These are phyloP conservation scores for Chaetomium tenue DNA, from an alignment of 495 filamentous ascomycete species.

Conservation along the genomic window DNA sequence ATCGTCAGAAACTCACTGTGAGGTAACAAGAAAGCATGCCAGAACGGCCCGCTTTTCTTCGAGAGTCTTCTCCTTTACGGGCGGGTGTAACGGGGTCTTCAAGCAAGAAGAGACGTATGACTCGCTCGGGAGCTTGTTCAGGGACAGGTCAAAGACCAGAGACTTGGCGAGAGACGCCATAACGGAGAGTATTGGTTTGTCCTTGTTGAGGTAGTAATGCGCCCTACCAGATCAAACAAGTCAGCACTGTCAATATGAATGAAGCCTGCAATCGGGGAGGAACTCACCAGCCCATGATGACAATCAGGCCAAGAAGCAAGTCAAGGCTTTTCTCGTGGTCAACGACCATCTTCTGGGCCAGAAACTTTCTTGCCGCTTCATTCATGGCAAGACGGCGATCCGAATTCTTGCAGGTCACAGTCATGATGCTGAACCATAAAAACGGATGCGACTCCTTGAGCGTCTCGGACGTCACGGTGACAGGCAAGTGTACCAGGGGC, in stretches of 20 bases:
- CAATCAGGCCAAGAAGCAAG: slow-evolving; percentile 55
- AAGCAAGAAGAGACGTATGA: slow-evolving; percentile 24
- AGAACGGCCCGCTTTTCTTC: slow-evolving; percentile 56
- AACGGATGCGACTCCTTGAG: slow-evolving; percentile 51
- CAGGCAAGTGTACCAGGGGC: slow-evolving; percentile 43
- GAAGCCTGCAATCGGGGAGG: not conserved
- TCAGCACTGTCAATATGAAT: not conserved
- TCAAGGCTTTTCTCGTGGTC: slow-evolving; percentile 53
- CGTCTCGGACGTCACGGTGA: slow-evolving; percentile 45
- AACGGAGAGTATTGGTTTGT: slow-evolving; percentile 44
- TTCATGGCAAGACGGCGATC: slow-evolving; percentile 30
- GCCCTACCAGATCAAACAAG: slow-evolving; percentile 15
- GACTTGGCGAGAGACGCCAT: slow-evolving; percentile 52
- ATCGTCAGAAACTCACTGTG: slow-evolving; percentile 40
- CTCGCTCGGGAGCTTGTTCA: slow-evolving; percentile 48
- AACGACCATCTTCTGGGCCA: slow-evolving; percentile 51
- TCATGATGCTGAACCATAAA: slow-evolving; percentile 56
- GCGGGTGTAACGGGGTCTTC: slow-evolving; percentile 17
- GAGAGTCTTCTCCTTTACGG: slow-evolving; percentile 40
- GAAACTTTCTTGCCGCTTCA: slow-evolving; percentile 39
- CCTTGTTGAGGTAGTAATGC: slow-evolving; percentile 25
- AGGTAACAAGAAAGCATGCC: slow-evolving; percentile 54
- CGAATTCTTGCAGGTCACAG: slow-evolving; percentile 29
- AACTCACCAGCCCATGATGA: slow-evolving; percentile 49
- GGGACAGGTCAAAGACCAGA: slow-evolving; percentile 54